Percentiles rank a stretch among this genome's conserved stretches.
These are phyloP conservation scores for Volvox africanus DNA, from an alignment of 139 green algal species.

Conservation along the genomic window DNA sequence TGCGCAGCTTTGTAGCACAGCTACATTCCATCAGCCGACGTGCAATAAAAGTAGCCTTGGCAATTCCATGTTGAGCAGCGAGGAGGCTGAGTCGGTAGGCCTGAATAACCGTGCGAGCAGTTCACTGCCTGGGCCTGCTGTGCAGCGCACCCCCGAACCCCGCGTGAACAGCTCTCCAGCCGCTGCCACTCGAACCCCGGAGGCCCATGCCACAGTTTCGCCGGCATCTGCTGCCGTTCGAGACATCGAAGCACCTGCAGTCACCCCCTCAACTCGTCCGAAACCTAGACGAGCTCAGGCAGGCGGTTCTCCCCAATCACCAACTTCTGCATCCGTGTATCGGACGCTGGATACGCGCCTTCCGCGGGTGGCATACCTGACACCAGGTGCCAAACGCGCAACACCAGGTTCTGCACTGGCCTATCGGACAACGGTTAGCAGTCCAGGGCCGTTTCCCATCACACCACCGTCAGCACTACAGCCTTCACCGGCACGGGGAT, in stretches of 20 bases:
- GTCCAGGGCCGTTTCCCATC: not conserved
- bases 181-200: not conserved
- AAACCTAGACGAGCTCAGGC: not conserved
- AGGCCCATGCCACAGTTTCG: not conserved
- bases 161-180: not conserved
- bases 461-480: not conserved
- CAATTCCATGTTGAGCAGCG: not conserved
- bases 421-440: not conserved
- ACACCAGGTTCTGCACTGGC: not conserved
- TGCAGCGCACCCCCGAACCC: not conserved
- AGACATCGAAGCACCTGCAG: not conserved
- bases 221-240: not conserved
- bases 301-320: not conserved
- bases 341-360: not conserved
- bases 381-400: not conserved
- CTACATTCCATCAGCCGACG: too few species aligned
- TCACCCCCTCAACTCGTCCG: not conserved
- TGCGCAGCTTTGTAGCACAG: too few species aligned
- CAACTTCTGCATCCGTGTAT: not conserved
- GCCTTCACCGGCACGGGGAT: not conserved
- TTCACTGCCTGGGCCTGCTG: not conserved
- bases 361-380: constrained; percentile 8
- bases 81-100: not conserved
- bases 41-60: not conserved
- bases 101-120: not conserved